Evolutionary conservation across 1,284 basidiomycete species (phyloP), one percentile per base, ranked within the genome.

Genomic region (Fomitopsis betulina): DNA sequence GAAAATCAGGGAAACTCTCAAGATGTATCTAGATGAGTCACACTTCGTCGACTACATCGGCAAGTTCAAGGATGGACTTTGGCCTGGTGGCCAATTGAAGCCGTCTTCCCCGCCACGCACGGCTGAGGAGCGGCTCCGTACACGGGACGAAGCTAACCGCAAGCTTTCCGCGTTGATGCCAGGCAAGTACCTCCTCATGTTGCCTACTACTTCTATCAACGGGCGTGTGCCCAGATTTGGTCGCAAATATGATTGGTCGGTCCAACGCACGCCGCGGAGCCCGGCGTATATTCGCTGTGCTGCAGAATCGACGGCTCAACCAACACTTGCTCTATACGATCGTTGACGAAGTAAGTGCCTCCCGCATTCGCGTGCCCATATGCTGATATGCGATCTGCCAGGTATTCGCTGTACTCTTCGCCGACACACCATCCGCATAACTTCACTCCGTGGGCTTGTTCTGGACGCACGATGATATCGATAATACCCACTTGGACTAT

Each of bases 201-300:
- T 8, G 27, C 50, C n/a, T 30, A 19, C 1, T 17, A 21, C 10
- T 2, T 10, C 8, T 21, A 19, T 17, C 35, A 13, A 33, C 59
- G 19, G 27, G 5, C 43, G 35, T 5, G 21, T 54, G 7, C 35
- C 43, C 61, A 94, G 96, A 98, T 67, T 74, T 98, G 50, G 94
- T 93, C 32, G 93, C 96, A 6, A 98, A 96, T 68, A 93, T 98
- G 86, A 96, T 98, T 62, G 96, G 96, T 9, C 81, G 94, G 25
- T 89, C 93, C 2, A 98, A 98, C 70, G 94, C 96, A 10, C 83
- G 94, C 7, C 82, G 94, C 47, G 96, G 95, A 6, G 94, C 96
- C 3, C 81, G 94, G 52, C 81, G 93, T 53, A 89, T 96, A 60
- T 98, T 98, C 69, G 88, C 94, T 2, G 92, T 96, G 0, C 72